phyloP scores from a whole-genome alignment of 1,284 basidiomycete species.

The Ceratobasidium sp. region DNA sequence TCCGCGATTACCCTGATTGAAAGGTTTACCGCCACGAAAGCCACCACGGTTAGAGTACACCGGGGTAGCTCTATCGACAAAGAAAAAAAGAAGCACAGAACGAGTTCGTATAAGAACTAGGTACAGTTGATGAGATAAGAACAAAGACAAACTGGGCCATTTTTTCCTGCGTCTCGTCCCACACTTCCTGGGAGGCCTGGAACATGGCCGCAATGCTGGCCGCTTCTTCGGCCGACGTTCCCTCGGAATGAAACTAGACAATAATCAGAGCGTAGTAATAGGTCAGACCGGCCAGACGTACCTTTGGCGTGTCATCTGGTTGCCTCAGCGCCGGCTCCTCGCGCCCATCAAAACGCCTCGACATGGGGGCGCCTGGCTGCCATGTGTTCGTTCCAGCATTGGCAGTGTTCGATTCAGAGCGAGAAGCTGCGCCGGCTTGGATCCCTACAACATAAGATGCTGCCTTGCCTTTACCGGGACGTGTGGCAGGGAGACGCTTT shows the following conservation, averaged over 20 bases:
- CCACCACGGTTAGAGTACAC: constrained; percentile 77
- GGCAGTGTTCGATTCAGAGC: constrained; percentile 40
- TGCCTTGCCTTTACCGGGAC: constrained; percentile 93
- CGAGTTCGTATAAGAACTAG: constrained; percentile 54
- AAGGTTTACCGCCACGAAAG: constrained; percentile 74
- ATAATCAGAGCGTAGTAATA: neutral
- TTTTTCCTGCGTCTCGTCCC: constrained; percentile 96
- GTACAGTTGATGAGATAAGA: constrained; percentile 12
- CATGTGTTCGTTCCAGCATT: constrained; percentile 39
- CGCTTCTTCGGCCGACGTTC: constrained; percentile 78
- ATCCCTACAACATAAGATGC: constrained; percentile 81
- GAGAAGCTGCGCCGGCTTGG: constrained; percentile 46
- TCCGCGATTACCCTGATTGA: constrained; percentile 57
- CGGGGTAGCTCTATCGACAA: constrained; percentile 72
- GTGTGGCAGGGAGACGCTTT: constrained; percentile 86
- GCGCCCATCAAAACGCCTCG: constrained; percentile 90
- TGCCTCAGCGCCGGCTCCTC: constrained; percentile 62
- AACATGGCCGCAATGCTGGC: constrained; percentile 97
- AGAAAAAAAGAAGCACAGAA: constrained; percentile 57
- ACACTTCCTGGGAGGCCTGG: constrained; percentile 88
- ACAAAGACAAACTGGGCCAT: constrained; percentile 92
- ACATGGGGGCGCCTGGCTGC: constrained; percentile 69
- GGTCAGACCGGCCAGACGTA: neutral
- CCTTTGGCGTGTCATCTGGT: constrained; percentile 35
- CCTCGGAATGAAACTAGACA: constrained; percentile 2